A percentile compares a stretch with the other conserved stretches of the same genome.
These are phyloP conservation scores for Pichia sporocuriosa DNA, from an alignment of 805 yeast species.

Conservation along the genomic window DNA sequence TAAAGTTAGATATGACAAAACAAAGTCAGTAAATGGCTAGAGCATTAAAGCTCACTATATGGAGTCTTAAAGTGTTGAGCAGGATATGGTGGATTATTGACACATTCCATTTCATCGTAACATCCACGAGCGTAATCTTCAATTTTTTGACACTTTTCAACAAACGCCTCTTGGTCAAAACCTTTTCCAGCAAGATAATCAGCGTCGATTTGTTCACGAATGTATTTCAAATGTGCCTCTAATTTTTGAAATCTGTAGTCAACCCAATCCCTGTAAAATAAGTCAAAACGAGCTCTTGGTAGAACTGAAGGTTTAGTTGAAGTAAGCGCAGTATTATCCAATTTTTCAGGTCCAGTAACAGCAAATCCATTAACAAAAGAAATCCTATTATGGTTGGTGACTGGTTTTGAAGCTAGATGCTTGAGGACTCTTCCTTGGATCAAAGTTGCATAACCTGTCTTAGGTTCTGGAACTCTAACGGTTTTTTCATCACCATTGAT, in stretches of 20 bases:
- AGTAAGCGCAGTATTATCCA: constrained; percentile 30
- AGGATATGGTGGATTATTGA: constrained; percentile 27
- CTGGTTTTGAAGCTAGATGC: constrained; percentile 43
- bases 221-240: constrained; percentile 22
- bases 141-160: constrained; percentile 26
- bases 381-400: constrained; percentile 31
- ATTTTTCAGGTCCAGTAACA: constrained; percentile 22
- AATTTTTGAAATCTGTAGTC: constrained; percentile 28
- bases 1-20: too few relatives aligned
- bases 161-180: constrained; percentile 26
- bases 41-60: constrained; percentile 10
- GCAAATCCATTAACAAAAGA: constrained; percentile 29
- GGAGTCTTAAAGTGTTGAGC: constrained; percentile 23
- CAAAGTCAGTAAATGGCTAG: too few relatives aligned
- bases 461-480: constrained; percentile 34
- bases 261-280: constrained; percentile 32
- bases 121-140: constrained; percentile 25
- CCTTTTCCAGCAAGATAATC: constrained; percentile 18
- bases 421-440: constrained; percentile 41
- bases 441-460: constrained; percentile 37
- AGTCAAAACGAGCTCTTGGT: constrained; percentile 30
- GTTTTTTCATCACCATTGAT: constrained; percentile 36
- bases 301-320: constrained; percentile 31
- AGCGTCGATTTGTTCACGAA: constrained; percentile 17
- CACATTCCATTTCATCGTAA: constrained; percentile 32